Evolutionary conservation across 306 rosid genomes (phyloP).

Genomic region (Quercus wislizeni): DNA sequence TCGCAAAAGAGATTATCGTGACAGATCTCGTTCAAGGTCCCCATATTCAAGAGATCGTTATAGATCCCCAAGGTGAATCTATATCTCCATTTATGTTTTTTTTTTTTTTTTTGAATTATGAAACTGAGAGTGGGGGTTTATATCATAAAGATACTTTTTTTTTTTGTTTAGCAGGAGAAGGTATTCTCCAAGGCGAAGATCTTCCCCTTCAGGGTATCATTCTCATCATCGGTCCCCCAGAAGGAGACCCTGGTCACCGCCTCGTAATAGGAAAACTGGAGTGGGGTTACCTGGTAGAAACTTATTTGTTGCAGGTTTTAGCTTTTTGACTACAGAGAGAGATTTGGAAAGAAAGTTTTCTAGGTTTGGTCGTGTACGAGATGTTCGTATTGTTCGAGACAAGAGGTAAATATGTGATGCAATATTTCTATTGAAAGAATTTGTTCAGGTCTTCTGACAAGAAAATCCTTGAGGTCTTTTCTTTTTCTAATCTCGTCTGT

Average conservation of each 20-base stretch:
- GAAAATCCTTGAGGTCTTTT: neutral
- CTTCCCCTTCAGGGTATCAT: neutral
- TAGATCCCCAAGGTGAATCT: slow-evolving; percentile 2
- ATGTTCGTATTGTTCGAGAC: neutral
- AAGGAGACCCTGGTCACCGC: neutral
- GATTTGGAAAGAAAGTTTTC: slow-evolving; percentile 4
- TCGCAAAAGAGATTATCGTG: neutral
- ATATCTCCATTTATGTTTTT: neutral
- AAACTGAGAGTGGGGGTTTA: neutral
- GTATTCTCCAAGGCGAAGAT: neutral
- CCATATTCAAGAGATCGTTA: neutral
- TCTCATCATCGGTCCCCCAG: neutral
- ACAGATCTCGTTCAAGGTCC: neutral
- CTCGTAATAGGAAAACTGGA: neutral
- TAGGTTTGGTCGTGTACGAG: neutral
- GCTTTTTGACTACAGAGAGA: slow-evolving; percentile 1
- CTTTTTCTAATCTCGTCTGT: neutral
- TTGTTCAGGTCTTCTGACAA: neutral
- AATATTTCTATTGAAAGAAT: neutral
- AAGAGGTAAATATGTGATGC: neutral
- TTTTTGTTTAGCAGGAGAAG: neutral
- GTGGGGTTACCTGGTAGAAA: neutral
- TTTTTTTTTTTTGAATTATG: neutral
- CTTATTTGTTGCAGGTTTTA: neutral
- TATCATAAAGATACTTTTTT: neutral